A percentile compares a stretch with the other conserved stretches of the same genome.
Conservation (phyloP, 805 yeast species). For the Pichia occidentalis region DNA sequence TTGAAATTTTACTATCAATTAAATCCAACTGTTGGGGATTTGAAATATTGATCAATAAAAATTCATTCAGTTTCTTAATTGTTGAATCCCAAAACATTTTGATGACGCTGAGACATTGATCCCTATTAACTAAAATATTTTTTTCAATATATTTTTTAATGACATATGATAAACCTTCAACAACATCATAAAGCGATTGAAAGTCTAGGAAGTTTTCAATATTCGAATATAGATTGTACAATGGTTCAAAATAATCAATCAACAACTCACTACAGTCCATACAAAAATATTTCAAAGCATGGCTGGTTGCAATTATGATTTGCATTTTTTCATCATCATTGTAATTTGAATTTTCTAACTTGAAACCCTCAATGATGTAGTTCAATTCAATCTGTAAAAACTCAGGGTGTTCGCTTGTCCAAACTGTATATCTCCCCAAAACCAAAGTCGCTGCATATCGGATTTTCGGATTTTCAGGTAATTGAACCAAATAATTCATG, state of each 20-base stretch:
- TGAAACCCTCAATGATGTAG: constrained; percentile 75
- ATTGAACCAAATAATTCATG: constrained; percentile 56
- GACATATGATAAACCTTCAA: constrained; percentile 87
- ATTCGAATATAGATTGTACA: constrained; percentile 63
- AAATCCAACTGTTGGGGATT: constrained; percentile 28
- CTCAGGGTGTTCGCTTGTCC: constrained; percentile 86
- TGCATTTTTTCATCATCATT: constrained; percentile 27
- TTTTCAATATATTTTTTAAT: constrained; percentile 37
- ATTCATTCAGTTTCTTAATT: constrained; percentile 37
- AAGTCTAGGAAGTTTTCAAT: constrained; percentile 51
- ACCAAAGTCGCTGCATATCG: constrained; percentile 91
- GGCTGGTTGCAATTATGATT: constrained; percentile 80
- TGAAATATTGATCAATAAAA: constrained; percentile 9
- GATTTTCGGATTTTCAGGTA: constrained; percentile 81
- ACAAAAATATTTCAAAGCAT: constrained; percentile 90
- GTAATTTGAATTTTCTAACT: constrained; percentile 15
- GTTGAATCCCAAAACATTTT: constrained; percentile 65
- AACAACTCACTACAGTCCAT: constrained; percentile 75
- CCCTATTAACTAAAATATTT: constrained; percentile 33
- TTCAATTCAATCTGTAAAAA: constrained; percentile 75
- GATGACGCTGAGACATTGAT: constrained; percentile 41
- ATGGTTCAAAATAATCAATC: constrained; percentile 63
- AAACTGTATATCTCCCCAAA: constrained; percentile 91
- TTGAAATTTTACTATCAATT: constrained; percentile 49
- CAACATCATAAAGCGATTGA: constrained; percentile 67